Evolutionary conservation across 768 basidiomycete species (phyloP), one percentile per base, ranked within the genome.

Genomic region (Agaricus sinodeliciosus): DNA sequence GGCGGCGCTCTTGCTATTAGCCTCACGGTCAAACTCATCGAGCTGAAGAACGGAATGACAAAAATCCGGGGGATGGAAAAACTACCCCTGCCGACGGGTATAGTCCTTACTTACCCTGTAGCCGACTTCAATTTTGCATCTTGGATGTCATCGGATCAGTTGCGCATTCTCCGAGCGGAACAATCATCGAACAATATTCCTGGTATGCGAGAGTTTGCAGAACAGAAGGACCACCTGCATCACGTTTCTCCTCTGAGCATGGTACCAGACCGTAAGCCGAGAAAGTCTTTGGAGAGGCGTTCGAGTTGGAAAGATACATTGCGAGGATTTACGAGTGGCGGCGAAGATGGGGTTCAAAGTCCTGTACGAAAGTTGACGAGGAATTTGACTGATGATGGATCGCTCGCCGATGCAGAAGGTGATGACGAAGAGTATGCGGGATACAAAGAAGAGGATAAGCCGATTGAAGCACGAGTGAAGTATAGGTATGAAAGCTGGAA

Each of bases 81-180:
- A 18, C 73, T 95, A 28, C 87, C 85, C 1, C 73, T 79, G 15
- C 96, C 96, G 1, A 69, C 86, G 36, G 88, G 89, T 1, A 74
- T 98, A 54, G 84, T 96, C 26, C 79, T 95, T 49, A 91, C 83
- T 59, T 99, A 98, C 67, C 82, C 94, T 0, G 89, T 88, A 22
- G 78, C 98, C 42, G 94, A 98, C 67, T 98, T 99, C 73, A 97
- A 98, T 66, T 97, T 95, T 62, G 93, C 92, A 0, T 95, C 94
- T 18, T 98, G 95, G 95, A 93, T 94, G 91, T 79, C 88, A 0
- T 82, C 84, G 8, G 79, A 79, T 16, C 84, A 97, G 65, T 74
- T 97, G 51, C 84, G 81, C 4, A 87, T 95, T 26, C 74, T 98
- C 12, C 81, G 87, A 49, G 81, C 87, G 2, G 94, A 98, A 65